Conservation (phyloP, 148 eudicot species). For the Euryodendron excelsum region DNA sequence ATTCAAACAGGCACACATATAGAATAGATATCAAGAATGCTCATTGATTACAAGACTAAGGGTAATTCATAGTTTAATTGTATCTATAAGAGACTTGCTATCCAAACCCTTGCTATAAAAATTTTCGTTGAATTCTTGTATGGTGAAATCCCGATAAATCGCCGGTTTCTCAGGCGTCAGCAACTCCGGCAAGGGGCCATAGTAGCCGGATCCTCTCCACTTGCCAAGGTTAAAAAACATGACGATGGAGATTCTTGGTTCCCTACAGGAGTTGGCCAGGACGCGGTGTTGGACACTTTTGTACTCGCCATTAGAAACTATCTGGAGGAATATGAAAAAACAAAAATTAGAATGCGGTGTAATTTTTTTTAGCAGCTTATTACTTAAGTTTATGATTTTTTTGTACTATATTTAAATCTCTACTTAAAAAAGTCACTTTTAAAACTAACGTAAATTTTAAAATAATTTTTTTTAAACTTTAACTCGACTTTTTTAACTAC, state of each 20-base stretch:
- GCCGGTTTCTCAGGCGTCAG: conserved; percentile 28
- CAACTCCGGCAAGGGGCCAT: conserved; percentile 33
- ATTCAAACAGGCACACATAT: too few species aligned
- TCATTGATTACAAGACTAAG: too few species aligned
- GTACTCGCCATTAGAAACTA: conserved; percentile 25
- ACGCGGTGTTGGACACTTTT: conserved; percentile 32
- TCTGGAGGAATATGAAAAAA: conserved; percentile 2
- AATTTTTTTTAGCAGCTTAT: too few species aligned
- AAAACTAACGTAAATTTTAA: too few species aligned
- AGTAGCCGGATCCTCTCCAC: conserved; percentile 9
- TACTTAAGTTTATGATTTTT: too few species aligned
- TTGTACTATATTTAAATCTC: not conserved
- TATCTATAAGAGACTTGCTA: conserved; percentile 24
- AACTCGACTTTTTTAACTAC: too few species aligned
- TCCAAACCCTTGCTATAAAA: conserved; percentile 22
- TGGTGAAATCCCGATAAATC: conserved; percentile 23
- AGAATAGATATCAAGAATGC: too few species aligned
- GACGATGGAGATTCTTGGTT: conserved; percentile 26
- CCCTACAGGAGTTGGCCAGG: conserved; percentile 16
- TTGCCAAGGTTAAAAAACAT: conserved; percentile 15
- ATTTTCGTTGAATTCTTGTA: conserved; percentile 20
- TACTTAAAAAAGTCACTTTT: too few species aligned
- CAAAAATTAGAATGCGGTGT: too few species aligned
- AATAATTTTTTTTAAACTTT: too few species aligned
- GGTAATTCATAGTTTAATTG: not conserved